Percentiles rank a stretch among this genome's conserved stretches.
These are phyloP conservation scores for Phytophthora fragariaefolia DNA, from an alignment of 352 stramenopile species.

Conservation along the genomic window DNA sequence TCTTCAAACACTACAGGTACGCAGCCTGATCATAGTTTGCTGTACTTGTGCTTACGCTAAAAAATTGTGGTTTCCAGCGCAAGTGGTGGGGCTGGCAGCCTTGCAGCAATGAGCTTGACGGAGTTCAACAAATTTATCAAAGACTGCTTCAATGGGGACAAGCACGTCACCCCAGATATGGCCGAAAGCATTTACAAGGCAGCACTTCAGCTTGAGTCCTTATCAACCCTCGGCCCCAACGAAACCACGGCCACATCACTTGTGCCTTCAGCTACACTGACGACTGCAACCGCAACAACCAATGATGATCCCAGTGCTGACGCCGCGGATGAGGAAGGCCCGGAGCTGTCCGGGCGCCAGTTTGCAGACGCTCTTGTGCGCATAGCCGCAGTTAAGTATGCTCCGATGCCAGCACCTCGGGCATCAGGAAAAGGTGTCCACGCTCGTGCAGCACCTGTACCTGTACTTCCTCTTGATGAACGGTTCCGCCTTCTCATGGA, in stretches of 20 bases:
- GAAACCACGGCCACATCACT: not conserved
- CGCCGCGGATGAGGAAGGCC: conserved; percentile 18
- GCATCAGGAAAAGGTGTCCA: conserved; percentile 7
- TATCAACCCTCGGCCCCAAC: not conserved
- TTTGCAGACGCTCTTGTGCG: conserved; percentile 75
- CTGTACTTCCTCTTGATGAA: conserved; percentile 48
- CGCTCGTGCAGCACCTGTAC: conserved; percentile 17
- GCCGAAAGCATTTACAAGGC: conserved; percentile 57
- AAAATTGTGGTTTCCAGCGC: conserved; percentile 44
- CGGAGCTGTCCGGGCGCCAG: conserved; percentile 65
- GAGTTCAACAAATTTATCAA: conserved; percentile 84
- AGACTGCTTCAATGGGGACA: conserved; percentile 63
- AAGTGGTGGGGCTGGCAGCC: conserved; percentile 64
- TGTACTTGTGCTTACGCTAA: not conserved
- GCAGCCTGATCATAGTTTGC: not conserved
- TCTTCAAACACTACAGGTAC: conserved; percentile 87
- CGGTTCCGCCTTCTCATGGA: conserved; percentile 78
- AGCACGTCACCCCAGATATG: conserved; percentile 43
- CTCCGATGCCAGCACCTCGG: conserved; percentile 27
- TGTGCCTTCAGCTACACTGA: not conserved
- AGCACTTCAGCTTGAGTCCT: conserved; percentile 24
- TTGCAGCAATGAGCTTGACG: conserved; percentile 71
- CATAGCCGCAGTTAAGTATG: conserved; percentile 60
- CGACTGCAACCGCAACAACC: not conserved
- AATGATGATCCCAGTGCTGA: not conserved